These are phyloP conservation scores for Coemansia asiatica DNA, from an alignment of 192 early-diverging fungal species.

Conservation along the genomic window DNA sequence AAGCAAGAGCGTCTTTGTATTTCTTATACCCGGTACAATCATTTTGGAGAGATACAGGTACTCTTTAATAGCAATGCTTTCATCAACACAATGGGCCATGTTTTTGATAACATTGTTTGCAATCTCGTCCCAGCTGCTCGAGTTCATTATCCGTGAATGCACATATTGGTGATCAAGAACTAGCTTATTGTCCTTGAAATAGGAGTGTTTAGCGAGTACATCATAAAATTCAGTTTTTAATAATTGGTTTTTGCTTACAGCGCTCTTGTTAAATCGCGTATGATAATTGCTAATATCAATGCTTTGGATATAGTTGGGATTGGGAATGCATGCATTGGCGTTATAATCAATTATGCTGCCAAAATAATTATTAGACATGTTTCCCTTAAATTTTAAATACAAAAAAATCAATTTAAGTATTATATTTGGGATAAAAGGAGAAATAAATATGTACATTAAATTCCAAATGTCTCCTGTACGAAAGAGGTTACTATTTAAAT, in stretches of 20 bases:
- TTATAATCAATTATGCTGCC: too few species aligned
- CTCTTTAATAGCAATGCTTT: background rate
- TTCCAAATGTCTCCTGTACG: too few species aligned
- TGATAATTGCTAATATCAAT: too few species aligned
- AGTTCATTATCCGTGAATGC: constrained; percentile 1
- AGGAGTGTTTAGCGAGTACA: background rate
- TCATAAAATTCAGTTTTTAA: background rate
- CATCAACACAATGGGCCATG: background rate
- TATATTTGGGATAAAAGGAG: too few species aligned
- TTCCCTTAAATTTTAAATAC: too few species aligned
- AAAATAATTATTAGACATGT: too few species aligned
- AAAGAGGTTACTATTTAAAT: too few species aligned
- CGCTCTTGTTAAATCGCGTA: background rate
- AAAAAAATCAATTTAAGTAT: too few species aligned
- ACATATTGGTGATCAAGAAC: constrained; percentile 3
- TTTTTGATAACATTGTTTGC: background rate
- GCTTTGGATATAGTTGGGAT: too few species aligned
- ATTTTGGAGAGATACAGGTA: background rate
- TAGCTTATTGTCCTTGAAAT: background rate
- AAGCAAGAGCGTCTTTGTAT: background rate
- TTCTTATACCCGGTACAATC: background rate
- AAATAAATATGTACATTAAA: too few species aligned
- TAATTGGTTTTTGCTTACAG: background rate
- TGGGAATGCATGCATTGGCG: too few species aligned
- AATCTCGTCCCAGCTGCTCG: background rate